Conservation (phyloP, 2,329 filamentous ascomycete species). For the Ascocoryne sarcoides region DNA sequence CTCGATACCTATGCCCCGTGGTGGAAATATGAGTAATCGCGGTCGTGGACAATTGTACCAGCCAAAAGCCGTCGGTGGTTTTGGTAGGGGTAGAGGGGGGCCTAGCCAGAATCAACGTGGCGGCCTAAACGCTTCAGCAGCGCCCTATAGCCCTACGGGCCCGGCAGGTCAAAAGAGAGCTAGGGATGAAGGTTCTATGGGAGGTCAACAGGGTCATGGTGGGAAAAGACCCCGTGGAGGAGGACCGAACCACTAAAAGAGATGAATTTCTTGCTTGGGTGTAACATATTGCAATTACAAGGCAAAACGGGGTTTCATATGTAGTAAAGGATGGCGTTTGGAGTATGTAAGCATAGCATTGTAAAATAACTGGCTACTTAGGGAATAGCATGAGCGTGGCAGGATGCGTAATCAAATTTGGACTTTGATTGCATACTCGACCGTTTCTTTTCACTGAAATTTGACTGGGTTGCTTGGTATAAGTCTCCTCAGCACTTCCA, state of each 20-base stretch:
- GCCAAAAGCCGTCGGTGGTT: conserved; percentile 10
- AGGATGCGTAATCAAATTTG: not conserved
- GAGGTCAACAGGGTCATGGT: conserved; percentile 23
- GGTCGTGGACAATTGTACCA: conserved; percentile 20
- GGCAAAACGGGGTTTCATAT: conserved; percentile 20
- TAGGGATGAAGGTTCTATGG: conserved; percentile 26
- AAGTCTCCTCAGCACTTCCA: conserved; percentile 57
- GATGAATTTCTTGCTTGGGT: conserved; percentile 11
- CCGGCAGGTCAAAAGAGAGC: conserved; percentile 24
- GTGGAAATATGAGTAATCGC: conserved; percentile 14
- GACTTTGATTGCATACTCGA: too few relatives aligned
- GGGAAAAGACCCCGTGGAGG: conserved; percentile 40
- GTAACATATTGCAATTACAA: conserved; percentile 26
- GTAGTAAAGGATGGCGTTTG: conserved; percentile 10
- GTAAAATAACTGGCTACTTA: conserved; percentile 8
- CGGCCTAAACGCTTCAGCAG: conserved; percentile 27
- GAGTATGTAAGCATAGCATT: conserved; percentile 1
- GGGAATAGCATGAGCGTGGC: not conserved
- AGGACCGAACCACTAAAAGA: conserved; percentile 16
- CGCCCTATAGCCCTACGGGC: conserved; percentile 21
- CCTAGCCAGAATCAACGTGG: conserved; percentile 18
- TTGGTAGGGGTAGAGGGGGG: conserved; percentile 24
- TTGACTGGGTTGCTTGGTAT: conserved; percentile 48
- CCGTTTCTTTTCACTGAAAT: conserved; percentile 26
- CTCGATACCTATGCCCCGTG: conserved; percentile 25